Conservation (phyloP, 1,284 basidiomycete genomes). For the Afroboletus lepidellus region DNA sequence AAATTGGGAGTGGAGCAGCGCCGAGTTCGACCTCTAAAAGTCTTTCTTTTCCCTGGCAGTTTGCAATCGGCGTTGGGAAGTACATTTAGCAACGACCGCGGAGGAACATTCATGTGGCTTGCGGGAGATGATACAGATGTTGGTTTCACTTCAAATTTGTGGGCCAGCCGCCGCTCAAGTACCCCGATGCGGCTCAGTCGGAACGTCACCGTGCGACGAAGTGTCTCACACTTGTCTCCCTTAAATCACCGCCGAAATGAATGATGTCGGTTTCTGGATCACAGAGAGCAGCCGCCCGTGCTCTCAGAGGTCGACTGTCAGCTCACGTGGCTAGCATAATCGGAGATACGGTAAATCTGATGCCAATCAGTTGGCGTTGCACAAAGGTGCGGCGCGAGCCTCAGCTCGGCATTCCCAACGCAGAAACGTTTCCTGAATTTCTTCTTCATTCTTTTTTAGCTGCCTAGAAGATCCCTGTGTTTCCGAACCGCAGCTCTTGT, state of each 20-base stretch:
- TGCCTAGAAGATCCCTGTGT: background rate
- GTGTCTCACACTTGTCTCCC: background rate
- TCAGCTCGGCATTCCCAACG: background rate
- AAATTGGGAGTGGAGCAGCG: background rate
- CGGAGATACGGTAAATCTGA: background rate
- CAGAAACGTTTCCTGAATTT: background rate
- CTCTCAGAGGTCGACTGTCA: too few relatives aligned
- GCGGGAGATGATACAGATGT: background rate
- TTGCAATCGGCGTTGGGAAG: background rate
- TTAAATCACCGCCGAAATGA: constrained; percentile 4
- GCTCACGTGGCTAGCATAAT: background rate
- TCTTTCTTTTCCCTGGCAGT: background rate
- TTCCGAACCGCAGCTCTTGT: background rate
- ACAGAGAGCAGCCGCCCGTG: background rate
- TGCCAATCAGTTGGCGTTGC: background rate
- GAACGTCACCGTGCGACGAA: background rate
- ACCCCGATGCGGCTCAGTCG: background rate
- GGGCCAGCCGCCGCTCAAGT: background rate
- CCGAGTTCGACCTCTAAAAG: background rate
- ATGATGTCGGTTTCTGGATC: background rate
- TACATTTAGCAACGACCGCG: background rate
- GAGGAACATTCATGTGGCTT: background rate
- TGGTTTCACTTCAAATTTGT: too few relatives aligned
- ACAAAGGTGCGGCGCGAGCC: background rate
- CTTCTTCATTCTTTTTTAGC: background rate